phyloP scores from a whole-genome alignment of 2,329 filamentous ascomycete genomes.

The Ambrosiella beaveri region DNA sequence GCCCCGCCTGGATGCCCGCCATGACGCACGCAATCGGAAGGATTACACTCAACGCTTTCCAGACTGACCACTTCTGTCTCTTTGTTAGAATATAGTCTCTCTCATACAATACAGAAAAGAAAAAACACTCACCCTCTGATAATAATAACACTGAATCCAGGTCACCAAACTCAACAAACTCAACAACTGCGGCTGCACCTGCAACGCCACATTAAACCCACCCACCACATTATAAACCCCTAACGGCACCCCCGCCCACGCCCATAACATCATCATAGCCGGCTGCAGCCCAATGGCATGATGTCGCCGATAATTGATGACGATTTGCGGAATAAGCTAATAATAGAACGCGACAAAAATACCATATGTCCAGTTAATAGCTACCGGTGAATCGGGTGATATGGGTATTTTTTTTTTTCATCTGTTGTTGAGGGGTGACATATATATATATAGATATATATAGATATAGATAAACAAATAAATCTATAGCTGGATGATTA shows the following conservation, averaged over 20 bases:
- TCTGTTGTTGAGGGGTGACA: no score
- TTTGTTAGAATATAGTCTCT: conserved; percentile 19
- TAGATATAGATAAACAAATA: no score
- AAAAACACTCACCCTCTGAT: conserved; percentile 21
- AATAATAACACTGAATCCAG: conserved; percentile 28
- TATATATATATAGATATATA: no score
- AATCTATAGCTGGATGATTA: no score
- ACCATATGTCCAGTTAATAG: no score
- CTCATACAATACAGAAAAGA: neutral
- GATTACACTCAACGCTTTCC: conserved; percentile 30
- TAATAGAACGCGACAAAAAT: neutral
- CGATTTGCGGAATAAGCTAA: conserved; percentile 50
- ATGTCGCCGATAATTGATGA: conserved; percentile 49
- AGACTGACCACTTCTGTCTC: conserved; percentile 27
- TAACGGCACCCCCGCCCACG: conserved; percentile 48
- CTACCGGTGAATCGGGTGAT: no score
- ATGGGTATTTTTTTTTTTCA: no score
- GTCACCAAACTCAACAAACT: conserved; percentile 26
- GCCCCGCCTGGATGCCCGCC: conserved; percentile 38
- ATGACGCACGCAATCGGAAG: conserved; percentile 36
- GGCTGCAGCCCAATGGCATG: conserved; percentile 47
- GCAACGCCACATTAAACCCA: conserved; percentile 25
- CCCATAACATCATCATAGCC: conserved; percentile 58
- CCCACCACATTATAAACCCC: conserved; percentile 33
- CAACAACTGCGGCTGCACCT: conserved; percentile 27